Evolutionary conservation across 768 basidiomycete species (phyloP), one percentile per base, ranked within the genome.

Genomic region (Trametes maxima): DNA sequence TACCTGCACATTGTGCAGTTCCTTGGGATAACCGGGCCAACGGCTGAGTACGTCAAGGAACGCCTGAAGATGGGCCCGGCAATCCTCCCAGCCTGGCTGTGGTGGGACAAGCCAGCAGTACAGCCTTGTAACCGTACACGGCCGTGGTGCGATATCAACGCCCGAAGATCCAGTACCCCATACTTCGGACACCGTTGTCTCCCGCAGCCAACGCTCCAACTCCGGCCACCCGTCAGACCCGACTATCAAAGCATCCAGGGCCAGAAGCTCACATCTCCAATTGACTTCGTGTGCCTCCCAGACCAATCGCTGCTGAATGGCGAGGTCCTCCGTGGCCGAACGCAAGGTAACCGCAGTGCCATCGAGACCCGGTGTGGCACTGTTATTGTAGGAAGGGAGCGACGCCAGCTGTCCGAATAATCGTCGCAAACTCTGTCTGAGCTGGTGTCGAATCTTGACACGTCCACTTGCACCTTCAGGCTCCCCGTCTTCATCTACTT

Each of bases 211-310:
- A n/a, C n/a, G n/a, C n/a, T n/a, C n/a, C n/a, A n/a, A n/a, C n/a
- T n/a, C n/a, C n/a, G n/a, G n/a, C n/a, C n/a, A n/a, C n/a, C n/a
- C n/a, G n/a, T n/a, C n/a, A n/a, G 46, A 40, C 2, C 47, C 47
- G 0, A 49, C 37, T 2, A 57, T 24, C 21, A 48, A 21, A 11
- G 46, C 35, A 28, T 48, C 56, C 35, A 57, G 43, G 1, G 46
- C 56, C 13, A 57, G 21, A 10, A 57, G 22, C 16, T 57, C 56
- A 24, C 56, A 49, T 3, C 56, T 10, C 35, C 35, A 57, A 14
- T 57, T 57, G 22, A 36, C 39, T 33, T 57, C 56, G 16, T 57
- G 35, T 10, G 28, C 17, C 19, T 57, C 46, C 56, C 56, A 57
- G 5, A 57, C 22, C 3, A 57, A 3, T 5, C 16, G 16, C 2